phyloP scores from a whole-genome alignment of 345 rosid species.

The Trapa incisa region DNA sequence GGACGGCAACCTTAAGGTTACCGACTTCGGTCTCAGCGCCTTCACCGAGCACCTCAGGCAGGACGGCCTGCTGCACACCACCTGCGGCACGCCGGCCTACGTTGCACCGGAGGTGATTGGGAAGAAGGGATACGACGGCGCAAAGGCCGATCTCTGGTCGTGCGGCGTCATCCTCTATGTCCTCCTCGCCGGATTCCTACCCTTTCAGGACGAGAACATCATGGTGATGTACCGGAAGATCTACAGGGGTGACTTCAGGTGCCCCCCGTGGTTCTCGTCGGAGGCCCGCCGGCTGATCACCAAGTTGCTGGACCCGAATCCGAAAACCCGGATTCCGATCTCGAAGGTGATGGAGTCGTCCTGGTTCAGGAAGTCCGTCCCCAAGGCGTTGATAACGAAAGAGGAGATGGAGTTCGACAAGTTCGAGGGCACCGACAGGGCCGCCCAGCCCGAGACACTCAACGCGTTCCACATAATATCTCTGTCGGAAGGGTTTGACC shows the following conservation, averaged over 20 bases:
- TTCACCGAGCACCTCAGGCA: constrained; percentile 69
- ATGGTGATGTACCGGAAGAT: constrained; percentile 21
- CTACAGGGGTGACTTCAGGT: constrained; percentile 17
- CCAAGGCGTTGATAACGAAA: constrained; percentile 18
- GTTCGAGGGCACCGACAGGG: constrained; percentile 13
- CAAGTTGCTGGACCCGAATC: constrained; percentile 79
- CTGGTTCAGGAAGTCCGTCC: constrained; percentile 57
- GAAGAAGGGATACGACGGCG: constrained; percentile 19
- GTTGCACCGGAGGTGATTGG: constrained; percentile 52
- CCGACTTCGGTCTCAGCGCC: constrained; percentile 83
- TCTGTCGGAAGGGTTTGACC: constrained; percentile 72
- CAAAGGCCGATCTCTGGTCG: constrained; percentile 28
- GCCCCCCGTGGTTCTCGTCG: constrained; percentile 20
- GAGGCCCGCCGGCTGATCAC: constrained; percentile 45
- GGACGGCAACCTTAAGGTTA: constrained; percentile 64
- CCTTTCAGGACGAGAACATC: constrained; percentile 21
- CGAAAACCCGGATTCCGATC: constrained; percentile 36
- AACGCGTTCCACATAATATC: constrained; percentile 89
- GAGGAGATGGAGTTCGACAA: constrained; percentile 13
- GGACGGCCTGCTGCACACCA: constrained; percentile 68
- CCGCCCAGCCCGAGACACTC: constrained; percentile 41
- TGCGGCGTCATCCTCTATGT: constrained; percentile 22
- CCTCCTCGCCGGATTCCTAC: constrained; percentile 24
- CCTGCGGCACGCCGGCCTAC: constrained; percentile 89
- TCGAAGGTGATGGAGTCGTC: constrained; percentile 55